Evolutionary conservation across 805 yeast species (phyloP).

Genomic region (Candida glaebosa): DNA sequence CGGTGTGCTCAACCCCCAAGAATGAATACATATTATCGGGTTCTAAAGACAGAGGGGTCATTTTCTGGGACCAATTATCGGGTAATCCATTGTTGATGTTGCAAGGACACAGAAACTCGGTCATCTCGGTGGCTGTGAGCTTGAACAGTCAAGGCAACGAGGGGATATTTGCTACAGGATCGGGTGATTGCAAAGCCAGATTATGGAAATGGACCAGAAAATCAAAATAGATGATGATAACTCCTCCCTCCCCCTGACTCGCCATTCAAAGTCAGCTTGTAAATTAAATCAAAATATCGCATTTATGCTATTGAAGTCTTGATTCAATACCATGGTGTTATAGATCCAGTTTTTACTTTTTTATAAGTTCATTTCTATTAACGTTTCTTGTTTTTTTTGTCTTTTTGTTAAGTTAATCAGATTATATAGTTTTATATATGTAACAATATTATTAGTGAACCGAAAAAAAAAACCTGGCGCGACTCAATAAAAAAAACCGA

Average conservation of each 20-base stretch:
- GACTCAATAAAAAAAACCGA: neutral
- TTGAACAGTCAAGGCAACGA: slow-evolving; percentile 69
- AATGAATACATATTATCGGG: slow-evolving; percentile 90
- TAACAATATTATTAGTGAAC: neutral
- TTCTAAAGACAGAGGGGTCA: slow-evolving; percentile 94
- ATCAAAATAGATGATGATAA: slow-evolving; percentile 14
- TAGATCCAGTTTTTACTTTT: neutral
- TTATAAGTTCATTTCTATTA: neutral
- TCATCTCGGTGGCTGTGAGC: slow-evolving; percentile 89
- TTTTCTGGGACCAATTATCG: slow-evolving; percentile 90
- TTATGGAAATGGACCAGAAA: slow-evolving; percentile 84
- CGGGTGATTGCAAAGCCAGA: slow-evolving; percentile 96
- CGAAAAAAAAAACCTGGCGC: neutral
- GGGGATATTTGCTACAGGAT: slow-evolving; percentile 93
- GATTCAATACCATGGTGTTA: neutral
- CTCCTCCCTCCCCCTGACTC: too few species aligned
- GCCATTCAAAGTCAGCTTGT: neutral
- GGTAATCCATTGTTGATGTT: slow-evolving; percentile 93
- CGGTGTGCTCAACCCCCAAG: slow-evolving; percentile 92
- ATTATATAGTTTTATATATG: neutral
- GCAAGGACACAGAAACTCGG: slow-evolving; percentile 95
- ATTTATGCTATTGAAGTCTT: neutral
- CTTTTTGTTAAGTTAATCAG: neutral
- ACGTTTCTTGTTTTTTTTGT: neutral
- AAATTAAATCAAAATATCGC: neutral